Percentiles rank a stretch among this genome's conserved stretches.
These are phyloP conservation scores for Mycena galericulata DNA, from an alignment of 768 basidiomycete genomes.

Conservation along the genomic window DNA sequence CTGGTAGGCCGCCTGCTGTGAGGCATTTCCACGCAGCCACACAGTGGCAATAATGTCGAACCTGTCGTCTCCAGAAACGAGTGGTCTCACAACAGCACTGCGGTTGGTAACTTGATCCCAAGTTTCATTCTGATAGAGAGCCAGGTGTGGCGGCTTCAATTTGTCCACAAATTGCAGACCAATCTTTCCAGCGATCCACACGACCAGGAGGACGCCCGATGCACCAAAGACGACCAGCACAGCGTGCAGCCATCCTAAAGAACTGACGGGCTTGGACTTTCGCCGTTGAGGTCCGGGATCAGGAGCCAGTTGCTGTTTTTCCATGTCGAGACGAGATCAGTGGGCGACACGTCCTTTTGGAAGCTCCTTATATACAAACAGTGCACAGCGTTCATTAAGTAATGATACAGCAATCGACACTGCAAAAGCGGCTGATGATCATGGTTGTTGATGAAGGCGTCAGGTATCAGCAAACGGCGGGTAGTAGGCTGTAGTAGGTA, in stretches of 20 bases:
- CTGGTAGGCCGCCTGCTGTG: conserved; percentile 15
- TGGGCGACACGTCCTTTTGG: conserved; percentile 14
- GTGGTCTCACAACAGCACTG: conserved; percentile 13
- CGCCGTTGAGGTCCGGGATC: conserved; percentile 14
- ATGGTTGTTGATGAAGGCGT: conserved; percentile 5
- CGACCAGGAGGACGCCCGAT: conserved; percentile 6
- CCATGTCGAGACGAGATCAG: conserved; percentile 16
- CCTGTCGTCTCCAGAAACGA: conserved; percentile 12
- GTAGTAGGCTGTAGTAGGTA: conserved; percentile 1
- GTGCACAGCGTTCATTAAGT: conserved; percentile 6
- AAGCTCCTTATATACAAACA: conserved; percentile 11
- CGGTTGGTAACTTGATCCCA: conserved; percentile 19
- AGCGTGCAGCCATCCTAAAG: conserved; percentile 8
- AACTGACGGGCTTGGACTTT: conserved; percentile 15
- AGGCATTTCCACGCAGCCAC: conserved; percentile 15
- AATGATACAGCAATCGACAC: conserved; percentile 10
- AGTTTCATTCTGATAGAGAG: conserved; percentile 18
- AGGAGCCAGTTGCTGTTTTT: conserved; percentile 17
- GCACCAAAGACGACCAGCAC: conserved; percentile 12
- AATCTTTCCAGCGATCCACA: conserved; percentile 16
- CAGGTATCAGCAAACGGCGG: conserved; percentile 4
- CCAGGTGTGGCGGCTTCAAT: conserved; percentile 16
- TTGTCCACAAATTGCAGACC: conserved; percentile 19
- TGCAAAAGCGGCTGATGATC: conserved; percentile 6
- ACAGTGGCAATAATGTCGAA: conserved; percentile 18